Base-by-base conservation (phyloP, 2,329 filamentous ascomycete genomes). In the Penicillium sp. region DNA sequence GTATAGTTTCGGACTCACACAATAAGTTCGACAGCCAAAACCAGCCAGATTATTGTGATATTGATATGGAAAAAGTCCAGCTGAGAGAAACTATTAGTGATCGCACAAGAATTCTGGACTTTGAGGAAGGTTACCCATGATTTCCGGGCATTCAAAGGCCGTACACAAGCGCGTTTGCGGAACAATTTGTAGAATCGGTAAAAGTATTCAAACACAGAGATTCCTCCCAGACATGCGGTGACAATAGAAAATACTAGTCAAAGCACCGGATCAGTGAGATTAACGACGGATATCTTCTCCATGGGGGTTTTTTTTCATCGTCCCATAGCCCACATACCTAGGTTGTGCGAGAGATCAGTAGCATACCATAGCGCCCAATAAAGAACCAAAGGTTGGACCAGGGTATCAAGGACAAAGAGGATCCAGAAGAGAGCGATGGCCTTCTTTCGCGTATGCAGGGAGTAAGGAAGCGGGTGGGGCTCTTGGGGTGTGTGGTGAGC, bases 301-400 rank as follows among this genome's bases (percentile, higher is more conserved):
- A n/a, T n/a, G n/a, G n/a, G n/a, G n/a, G n/a, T n/a, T n/a, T n/a
- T n/a, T n/a, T n/a, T n/a, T n/a, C n/a, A n/a, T n/a, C n/a, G n/a
- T n/a, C n/a, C n/a, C n/a, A n/a, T n/a, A n/a, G n/a, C n/a, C n/a
- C n/a, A n/a, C 71, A 58, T 67, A 75, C 70, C 68, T 56, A 73
- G 31, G 42, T 76, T 73, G 53, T 71, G 69, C 38, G 71, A 72
- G 28, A 85, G 64, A 55, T 74, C 70, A 9, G 81, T 80, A 56
- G 74, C 75, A 57, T 85, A 85, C 80, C 81, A 84, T 34, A 86
- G 72, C 45, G 78, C 74, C 72, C 82, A 86, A 69, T 85, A 86
- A 2, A 86, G 73, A 2, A 74, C 77, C 53, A 85, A 75, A n/a
- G 83, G 83, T 69, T 84, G 80, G 51, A 74, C 78, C 53, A 84